Evolutionary conservation across 805 yeast species (phyloP).

Genomic region (Ogataea degrootiae): DNA sequence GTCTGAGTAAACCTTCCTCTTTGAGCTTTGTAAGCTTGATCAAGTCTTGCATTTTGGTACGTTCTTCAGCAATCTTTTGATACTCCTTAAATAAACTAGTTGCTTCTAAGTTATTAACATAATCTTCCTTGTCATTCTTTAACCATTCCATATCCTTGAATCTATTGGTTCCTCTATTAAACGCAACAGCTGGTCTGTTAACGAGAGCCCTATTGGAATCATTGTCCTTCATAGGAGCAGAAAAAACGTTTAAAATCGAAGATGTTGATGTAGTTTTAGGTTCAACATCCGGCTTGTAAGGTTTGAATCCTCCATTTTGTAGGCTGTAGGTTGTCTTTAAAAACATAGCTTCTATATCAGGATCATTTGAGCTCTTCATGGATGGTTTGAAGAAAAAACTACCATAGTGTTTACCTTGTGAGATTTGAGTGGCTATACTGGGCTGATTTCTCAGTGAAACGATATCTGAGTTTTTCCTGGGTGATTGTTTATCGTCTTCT

Average conservation of each 20-base stretch:
- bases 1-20: constrained; percentile 29
- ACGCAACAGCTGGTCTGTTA: too few species aligned
- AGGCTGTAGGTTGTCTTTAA: constrained; percentile 12
- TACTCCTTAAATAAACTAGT: constrained; percentile 35
- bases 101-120: constrained; percentile 26
- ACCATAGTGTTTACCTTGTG: constrained; percentile 20
- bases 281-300: constrained; percentile 1
- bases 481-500: not conserved
- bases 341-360: constrained; percentile 18
- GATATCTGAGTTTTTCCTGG: not conserved
- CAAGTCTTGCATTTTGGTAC: constrained; percentile 32
- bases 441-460: not conserved
- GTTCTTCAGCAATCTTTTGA: constrained; percentile 39
- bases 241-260: too few species aligned
- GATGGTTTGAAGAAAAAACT: constrained; percentile 19
- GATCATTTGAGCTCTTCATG: not conserved
- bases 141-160: constrained; percentile 29
- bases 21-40: constrained; percentile 33
- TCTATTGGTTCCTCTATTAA: constrained; percentile 14
- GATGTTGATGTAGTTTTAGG: not conserved
- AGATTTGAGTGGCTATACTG: not conserved
- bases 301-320: not conserved
- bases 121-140: constrained; percentile 28
- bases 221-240: too few species aligned
- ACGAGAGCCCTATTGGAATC: too few species aligned